Evolutionary conservation across 176 grass and related monocot genomes (phyloP).

Genomic region (Chloris gayana): DNA sequence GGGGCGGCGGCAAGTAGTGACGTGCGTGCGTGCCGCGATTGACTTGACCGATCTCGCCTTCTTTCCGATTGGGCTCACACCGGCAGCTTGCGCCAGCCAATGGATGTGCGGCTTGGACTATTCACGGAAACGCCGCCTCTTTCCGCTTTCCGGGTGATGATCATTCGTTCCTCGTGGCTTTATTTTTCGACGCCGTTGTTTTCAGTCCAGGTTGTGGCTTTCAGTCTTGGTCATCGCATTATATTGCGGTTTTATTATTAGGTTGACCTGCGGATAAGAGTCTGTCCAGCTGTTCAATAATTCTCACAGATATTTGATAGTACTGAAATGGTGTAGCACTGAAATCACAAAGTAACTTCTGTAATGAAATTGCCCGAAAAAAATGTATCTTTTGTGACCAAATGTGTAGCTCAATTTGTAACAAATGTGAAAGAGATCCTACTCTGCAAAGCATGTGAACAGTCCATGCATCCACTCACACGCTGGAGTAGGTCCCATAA

Average conservation of each 20-base stretch:
- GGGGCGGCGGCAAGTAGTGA: background rate
- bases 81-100: background rate
- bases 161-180: background rate
- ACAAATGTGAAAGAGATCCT: no score
- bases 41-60: background rate
- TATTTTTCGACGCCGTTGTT: background rate
- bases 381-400: no score
- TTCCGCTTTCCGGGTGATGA: background rate
- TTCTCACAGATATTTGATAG: background rate
- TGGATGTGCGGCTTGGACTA: background rate
- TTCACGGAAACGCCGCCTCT: no score
- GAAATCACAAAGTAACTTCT: no score
- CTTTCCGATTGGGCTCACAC: background rate
- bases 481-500: no score
- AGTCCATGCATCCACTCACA: no score
- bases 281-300: background rate
- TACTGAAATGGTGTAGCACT: no score
- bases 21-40: constrained; percentile 3
- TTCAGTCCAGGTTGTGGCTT: background rate
- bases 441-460: no score
- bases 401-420: no score
- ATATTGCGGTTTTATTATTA: background rate
- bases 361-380: no score
- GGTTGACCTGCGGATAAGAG: background rate
- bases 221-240: background rate